Percentiles rank a stretch among this genome's conserved stretches.
phyloP scores from a whole-genome alignment of 139 green algal genomes.

The Chlorella sp. region DNA sequence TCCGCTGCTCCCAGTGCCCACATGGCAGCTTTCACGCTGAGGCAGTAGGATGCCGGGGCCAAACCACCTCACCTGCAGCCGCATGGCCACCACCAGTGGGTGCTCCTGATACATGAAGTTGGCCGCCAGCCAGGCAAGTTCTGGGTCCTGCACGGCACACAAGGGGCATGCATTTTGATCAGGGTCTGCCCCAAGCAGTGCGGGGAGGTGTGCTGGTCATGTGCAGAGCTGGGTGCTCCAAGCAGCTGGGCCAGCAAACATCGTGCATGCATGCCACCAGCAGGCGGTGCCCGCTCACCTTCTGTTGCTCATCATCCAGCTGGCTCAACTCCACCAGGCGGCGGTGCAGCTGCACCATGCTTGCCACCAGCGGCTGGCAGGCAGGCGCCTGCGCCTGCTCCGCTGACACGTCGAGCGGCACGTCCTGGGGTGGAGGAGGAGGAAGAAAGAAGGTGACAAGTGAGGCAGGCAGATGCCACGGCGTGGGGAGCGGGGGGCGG shows the following conservation, averaged over 20 bases:
- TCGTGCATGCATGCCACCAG: too few species aligned
- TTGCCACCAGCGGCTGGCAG: background rate
- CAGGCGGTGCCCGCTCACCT: background rate
- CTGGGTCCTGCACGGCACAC: background rate
- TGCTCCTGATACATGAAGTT: background rate
- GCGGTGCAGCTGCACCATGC: background rate
- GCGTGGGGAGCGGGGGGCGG: too few species aligned
- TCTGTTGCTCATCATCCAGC: background rate
- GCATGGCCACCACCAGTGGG: background rate
- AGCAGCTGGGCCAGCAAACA: too few species aligned
- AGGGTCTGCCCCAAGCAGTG: too few species aligned
- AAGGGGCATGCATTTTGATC: too few species aligned
- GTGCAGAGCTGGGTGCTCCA: too few species aligned
- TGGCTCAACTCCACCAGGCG: background rate
- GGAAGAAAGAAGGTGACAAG: background rate
- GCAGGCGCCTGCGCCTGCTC: background rate
- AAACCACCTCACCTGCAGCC: background rate
- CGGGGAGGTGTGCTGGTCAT: too few species aligned
- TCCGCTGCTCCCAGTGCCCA: too few species aligned
- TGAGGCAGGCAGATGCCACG: background rate
- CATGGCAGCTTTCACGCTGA: too few species aligned
- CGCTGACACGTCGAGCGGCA: background rate
- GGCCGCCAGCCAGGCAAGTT: background rate
- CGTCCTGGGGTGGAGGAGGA: background rate
- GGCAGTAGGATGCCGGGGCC: too few species aligned